Conservation (phyloP, 164 flowering plant genomes). For the Annona cherimola region DNA sequence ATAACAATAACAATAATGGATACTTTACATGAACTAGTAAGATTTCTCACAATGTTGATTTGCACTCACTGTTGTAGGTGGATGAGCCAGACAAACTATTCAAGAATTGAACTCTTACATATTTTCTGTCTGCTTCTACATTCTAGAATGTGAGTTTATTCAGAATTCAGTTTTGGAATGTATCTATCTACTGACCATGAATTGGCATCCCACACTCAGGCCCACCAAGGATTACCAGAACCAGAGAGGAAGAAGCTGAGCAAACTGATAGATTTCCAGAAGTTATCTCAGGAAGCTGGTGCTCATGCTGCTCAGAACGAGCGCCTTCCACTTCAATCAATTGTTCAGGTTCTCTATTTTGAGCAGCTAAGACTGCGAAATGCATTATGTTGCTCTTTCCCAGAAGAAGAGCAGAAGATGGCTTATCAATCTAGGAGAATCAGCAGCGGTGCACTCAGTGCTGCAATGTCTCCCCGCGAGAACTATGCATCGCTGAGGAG, state of each 20-base stretch:
- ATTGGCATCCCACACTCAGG: slow-evolving; percentile 43
- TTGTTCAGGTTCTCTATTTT: slow-evolving; percentile 88
- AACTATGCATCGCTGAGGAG: slow-evolving; percentile 91
- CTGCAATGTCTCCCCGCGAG: slow-evolving; percentile 88
- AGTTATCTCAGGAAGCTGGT: slow-evolving; percentile 90
- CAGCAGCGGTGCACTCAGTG: slow-evolving; percentile 89
- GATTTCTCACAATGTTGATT: too few relatives aligned
- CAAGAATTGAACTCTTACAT: too few relatives aligned
- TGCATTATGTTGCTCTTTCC: slow-evolving; percentile 41
- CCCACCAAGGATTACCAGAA: slow-evolving; percentile 74
- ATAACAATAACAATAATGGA: too few relatives aligned
- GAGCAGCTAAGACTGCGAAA: slow-evolving; percentile 90
- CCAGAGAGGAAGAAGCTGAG: slow-evolving; percentile 65
- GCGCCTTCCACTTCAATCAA: slow-evolving; percentile 87
- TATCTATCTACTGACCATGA: background rate
- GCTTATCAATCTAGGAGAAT: slow-evolving; percentile 70
- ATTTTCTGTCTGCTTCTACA: too few relatives aligned
- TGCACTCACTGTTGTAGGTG: too few relatives aligned
- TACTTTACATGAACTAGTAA: too few relatives aligned
- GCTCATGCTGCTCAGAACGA: slow-evolving; percentile 97
- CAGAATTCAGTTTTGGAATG: background rate
- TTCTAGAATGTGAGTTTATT: background rate
- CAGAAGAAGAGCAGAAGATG: slow-evolving; percentile 66
- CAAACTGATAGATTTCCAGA: slow-evolving; percentile 89
- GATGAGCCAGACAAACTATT: too few relatives aligned